Conservation (phyloP, 2,329 filamentous ascomycete genomes). For the Penicillium sp. region DNA sequence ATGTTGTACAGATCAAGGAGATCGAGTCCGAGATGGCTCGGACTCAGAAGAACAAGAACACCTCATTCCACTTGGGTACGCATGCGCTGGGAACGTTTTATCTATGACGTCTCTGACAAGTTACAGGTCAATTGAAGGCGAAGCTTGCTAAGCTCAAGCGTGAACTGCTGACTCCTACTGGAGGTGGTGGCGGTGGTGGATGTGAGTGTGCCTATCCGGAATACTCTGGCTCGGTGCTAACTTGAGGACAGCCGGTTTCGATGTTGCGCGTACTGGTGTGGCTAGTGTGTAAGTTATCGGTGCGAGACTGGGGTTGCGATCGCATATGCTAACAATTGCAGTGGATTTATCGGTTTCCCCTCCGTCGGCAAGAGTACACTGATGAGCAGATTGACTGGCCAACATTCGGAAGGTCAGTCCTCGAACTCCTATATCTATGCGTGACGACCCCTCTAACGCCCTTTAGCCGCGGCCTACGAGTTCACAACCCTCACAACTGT, state of each 20-base stretch:
- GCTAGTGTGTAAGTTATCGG: conserved; percentile 66
- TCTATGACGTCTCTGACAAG: conserved; percentile 20
- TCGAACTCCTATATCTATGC: not conserved
- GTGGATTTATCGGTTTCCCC: conserved; percentile 93
- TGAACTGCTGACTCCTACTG: conserved; percentile 81
- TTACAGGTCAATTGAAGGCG: conserved; percentile 77
- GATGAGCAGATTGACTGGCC: conserved; percentile 90
- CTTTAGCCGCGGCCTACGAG: conserved; percentile 80
- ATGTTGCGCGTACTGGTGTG: conserved; percentile 95
- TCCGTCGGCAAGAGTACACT: conserved; percentile 98
- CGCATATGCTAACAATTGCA: conserved; percentile 22
- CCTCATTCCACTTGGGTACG: conserved; percentile 79
- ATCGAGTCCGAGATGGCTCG: conserved; percentile 97
- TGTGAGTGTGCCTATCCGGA: conserved; percentile 34
- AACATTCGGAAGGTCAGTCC: conserved; percentile 74
- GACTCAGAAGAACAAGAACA: conserved; percentile 97
- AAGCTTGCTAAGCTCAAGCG: conserved; percentile 97
- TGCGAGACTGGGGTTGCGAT: not conserved
- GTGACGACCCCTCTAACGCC: conserved; percentile 16
- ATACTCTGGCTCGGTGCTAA: conserved; percentile 14
- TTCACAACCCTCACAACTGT: conserved; percentile 98
- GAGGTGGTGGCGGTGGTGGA: conserved; percentile 76
- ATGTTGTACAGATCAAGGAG: conserved; percentile 73
- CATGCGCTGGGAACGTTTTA: conserved; percentile 4
- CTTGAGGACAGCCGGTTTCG: conserved; percentile 67